These are phyloP conservation scores for Eremochloa ophiuroides DNA, from an alignment of 176 grass and related monocot species.

Conservation along the genomic window DNA sequence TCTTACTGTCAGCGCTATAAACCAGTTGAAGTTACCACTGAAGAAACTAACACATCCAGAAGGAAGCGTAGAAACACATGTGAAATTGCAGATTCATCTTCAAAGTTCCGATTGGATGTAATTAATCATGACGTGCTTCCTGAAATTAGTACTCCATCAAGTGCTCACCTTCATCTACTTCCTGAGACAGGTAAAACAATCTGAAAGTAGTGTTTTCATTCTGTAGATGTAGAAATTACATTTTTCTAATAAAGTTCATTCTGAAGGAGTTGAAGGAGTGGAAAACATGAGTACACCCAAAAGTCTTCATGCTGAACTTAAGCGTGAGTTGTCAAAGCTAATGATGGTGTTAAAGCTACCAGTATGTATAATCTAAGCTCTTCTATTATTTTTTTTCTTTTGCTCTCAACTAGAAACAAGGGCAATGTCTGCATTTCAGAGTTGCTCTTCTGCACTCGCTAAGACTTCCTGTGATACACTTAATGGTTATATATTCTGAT, in stretches of 20 bases:
- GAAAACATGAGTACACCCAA: conserved; percentile 51
- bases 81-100: conserved; percentile 25
- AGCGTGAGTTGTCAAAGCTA: conserved; percentile 57
- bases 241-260: conserved; percentile 32
- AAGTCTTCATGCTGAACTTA: conserved; percentile 58
- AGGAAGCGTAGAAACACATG: conserved; percentile 45
- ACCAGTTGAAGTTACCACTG: conserved; percentile 6
- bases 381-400: background rate
- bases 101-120: conserved; percentile 20
- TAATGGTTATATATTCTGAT: background rate
- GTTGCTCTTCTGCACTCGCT: background rate
- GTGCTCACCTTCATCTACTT: conserved; percentile 11
- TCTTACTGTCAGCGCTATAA: conserved; percentile 35
- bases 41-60: conserved; percentile 46
- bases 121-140: conserved; percentile 1
- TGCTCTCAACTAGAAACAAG: conserved; percentile 1
- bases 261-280: conserved; percentile 34
- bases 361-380: conserved; percentile 35
- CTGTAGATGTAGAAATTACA: conserved; percentile 4
- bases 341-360: conserved; percentile 52
- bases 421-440: background rate
- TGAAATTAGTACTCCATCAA: conserved; percentile 16
- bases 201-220: conserved; percentile 8
- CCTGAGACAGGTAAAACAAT: conserved; percentile 18
- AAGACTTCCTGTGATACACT: background rate